Evolutionary conservation across 2,329 filamentous ascomycete species (phyloP).

Genomic region (Apiospora hydei): DNA sequence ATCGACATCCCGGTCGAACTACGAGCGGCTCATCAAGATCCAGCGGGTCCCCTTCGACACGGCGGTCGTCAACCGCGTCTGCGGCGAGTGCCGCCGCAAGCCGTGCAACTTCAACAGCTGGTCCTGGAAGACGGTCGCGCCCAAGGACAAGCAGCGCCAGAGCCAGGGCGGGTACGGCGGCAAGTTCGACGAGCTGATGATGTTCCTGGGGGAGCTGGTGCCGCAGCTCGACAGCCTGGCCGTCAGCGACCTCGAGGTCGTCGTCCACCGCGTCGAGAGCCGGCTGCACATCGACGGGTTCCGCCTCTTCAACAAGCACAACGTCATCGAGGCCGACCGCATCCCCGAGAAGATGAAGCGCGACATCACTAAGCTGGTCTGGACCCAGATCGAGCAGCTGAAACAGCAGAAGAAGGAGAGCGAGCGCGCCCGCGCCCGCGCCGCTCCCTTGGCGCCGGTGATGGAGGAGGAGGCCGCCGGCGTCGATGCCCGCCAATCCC

Average conservation of each 20-base stretch:
- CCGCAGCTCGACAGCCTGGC: background rate
- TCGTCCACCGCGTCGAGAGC: slow-evolving; percentile 1
- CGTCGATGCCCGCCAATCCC: background rate
- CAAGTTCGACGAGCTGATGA: slow-evolving; percentile 4
- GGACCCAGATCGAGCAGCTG: background rate
- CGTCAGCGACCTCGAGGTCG: background rate
- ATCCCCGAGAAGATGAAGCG: background rate
- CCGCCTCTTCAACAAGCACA: background rate
- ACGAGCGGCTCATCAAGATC: background rate
- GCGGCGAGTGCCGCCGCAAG: background rate
- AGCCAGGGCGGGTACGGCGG: background rate
- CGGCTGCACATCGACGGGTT: background rate
- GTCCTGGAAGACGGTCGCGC: background rate
- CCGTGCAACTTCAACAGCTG: background rate
- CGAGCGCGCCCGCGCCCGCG: background rate
- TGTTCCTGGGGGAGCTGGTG: background rate
- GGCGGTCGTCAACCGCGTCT: background rate
- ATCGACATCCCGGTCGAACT: background rate
- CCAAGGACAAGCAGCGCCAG: background rate
- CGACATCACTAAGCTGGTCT: background rate
- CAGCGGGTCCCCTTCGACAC: background rate
- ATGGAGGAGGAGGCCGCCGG: background rate
- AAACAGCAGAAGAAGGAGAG: background rate
- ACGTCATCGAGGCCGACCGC: background rate
- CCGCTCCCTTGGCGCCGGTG: background rate